These are phyloP conservation scores for Knufia fluminis DNA, from an alignment of 2,329 filamentous ascomycete genomes.

Conservation along the genomic window DNA sequence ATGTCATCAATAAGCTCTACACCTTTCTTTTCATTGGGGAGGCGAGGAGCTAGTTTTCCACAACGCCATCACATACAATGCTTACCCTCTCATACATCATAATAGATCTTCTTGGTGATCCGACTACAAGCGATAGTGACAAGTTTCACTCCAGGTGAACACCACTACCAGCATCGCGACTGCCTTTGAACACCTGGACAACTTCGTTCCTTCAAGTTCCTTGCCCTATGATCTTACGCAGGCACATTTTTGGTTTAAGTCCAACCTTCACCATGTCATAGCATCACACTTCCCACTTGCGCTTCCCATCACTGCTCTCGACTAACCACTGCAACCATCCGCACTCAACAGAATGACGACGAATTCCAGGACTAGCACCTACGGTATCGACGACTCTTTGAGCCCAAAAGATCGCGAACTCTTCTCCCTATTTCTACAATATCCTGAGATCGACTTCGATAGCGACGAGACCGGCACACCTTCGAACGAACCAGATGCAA, in stretches of 20 bases:
- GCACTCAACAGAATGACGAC: not conserved
- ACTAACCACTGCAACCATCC: not conserved
- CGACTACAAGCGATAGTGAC: no score
- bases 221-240: not conserved
- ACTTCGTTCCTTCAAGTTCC: not conserved
- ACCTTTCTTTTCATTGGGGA: not conserved
- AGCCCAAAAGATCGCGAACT: conserved; percentile 1
- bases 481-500: not conserved
- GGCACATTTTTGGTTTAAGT: not conserved
- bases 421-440: conserved; percentile 11
- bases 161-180: no score
- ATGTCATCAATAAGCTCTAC: not conserved
- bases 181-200: no score
- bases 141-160: no score
- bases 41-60: no score
- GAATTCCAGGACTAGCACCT: not conserved
- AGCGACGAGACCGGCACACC: not conserved
- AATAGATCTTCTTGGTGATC: no score
- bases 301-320: not conserved
- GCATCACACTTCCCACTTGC: not conserved
- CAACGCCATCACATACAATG: no score
- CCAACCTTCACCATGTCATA: no score
- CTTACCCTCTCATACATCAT: no score
- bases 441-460: conserved; percentile 22
- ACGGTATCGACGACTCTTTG: not conserved